Base-by-base conservation (phyloP, 495 filamentous ascomycete genomes). In the Podospora didyma region DNA sequence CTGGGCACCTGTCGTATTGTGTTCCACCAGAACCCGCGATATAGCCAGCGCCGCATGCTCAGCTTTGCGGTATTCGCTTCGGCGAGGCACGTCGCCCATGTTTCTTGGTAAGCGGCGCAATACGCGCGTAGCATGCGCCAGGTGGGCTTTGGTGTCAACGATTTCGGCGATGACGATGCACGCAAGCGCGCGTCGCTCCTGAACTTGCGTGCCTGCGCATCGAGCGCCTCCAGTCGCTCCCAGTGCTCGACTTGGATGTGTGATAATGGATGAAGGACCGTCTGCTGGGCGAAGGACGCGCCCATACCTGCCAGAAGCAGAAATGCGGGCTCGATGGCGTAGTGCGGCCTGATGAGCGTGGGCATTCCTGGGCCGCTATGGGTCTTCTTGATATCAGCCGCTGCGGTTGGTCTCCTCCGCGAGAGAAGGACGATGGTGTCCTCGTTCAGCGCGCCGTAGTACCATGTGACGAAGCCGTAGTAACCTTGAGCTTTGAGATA, bases 401-500 rank as follows among this genome's bases (percentile, higher is more conserved):
- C 46, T 1, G 58, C 66, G 56, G 59, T 56, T 23, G 72, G 75
- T 20, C 71, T 61, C 66, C 68, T 75, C 48, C 57, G 65, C 11
- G 70, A 71, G 1, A 82, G 61, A 34, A 73, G 65, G 42, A 75
- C 59, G 21, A 79, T 59, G 26, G 69, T 63, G 31, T 76, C 72
- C 47, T 73, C 71, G 48, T 72, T 72, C 22, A 83, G 59, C 31
- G 78, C 78, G 10, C 89, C 86, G 62, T 96, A 96, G 61, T 87
- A 90, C 73, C 82, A 83, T 20, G 82, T 84, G 31, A 95, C 75
- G 64, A 90, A 96, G 16, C 73, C 78, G 69, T 94, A 94, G 72
- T 92, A 96, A 10, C 77, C 78, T 68, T 96, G 92, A 9, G 87
- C 86, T 67, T 96, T 96, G 61, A 95, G 73, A 50, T 84, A 92